Evolutionary conservation across 257 asterid genomes (phyloP).

Genomic region (Fraxinus cuspidata): DNA sequence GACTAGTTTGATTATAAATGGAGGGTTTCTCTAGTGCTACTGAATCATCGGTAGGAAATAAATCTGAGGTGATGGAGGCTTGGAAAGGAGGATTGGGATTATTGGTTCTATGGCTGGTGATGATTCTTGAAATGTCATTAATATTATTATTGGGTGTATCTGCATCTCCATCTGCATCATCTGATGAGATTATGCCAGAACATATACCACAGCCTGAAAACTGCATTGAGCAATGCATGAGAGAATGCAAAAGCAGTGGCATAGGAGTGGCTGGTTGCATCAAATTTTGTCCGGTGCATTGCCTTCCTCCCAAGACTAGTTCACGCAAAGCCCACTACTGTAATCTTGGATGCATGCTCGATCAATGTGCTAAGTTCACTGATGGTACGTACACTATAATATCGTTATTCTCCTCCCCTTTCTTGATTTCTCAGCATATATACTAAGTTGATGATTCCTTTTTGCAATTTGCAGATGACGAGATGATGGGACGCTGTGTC

Average conservation of each 20-base stretch:
- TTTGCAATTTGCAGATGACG: conserved; percentile 40
- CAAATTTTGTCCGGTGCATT: conserved; percentile 49
- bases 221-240: conserved; percentile 46
- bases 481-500: conserved; percentile 40
- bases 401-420: not conserved
- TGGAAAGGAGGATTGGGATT: conserved; percentile 23
- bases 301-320: conserved; percentile 38
- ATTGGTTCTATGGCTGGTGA: conserved; percentile 17
- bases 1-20: conserved; percentile 13
- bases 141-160: not conserved
- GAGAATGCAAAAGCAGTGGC: conserved; percentile 42
- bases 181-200: conserved; percentile 12
- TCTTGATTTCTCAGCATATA: not conserved
- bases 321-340: conserved; percentile 35
- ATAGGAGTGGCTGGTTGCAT: conserved; percentile 37
- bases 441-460: not conserved
- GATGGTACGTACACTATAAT: conserved; percentile 24
- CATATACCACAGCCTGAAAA: conserved; percentile 40
- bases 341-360: conserved; percentile 45
- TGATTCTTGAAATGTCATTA: conserved; percentile 15
- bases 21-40: not conserved
- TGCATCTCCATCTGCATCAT: not conserved
- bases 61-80: conserved; percentile 29
- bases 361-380: conserved; percentile 41
- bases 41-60: not conserved